These are phyloP conservation scores for Saccharomycopsis capsularis DNA, from an alignment of 805 yeast species.

Conservation along the genomic window DNA sequence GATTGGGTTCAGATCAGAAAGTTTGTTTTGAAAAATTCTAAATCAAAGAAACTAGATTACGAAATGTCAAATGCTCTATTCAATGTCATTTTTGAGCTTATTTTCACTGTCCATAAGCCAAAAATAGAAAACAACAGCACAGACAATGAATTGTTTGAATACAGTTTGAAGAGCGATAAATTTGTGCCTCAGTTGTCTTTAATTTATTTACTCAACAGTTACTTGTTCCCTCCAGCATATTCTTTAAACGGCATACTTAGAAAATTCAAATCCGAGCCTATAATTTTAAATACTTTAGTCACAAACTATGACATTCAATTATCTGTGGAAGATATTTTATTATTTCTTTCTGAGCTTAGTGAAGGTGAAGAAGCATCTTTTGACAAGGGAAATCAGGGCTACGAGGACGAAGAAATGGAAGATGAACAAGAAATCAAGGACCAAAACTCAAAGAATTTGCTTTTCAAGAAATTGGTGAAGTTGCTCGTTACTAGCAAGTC, in stretches of 20 bases:
- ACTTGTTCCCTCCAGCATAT: conserved; percentile 12
- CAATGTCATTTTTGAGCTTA: conserved; percentile 4
- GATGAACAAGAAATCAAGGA: neutral
- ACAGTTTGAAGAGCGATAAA: conserved; percentile 1
- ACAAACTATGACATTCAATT: conserved; percentile 11
- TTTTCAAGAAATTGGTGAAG: conserved; percentile 13
- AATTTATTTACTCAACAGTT: conserved; percentile 13
- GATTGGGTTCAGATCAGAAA: neutral
- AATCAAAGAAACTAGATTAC: conserved; percentile 7
- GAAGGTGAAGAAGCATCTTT: conserved; percentile 2
- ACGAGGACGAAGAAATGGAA: conserved; percentile 2
- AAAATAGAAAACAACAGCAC: neutral
- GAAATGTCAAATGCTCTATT: conserved; percentile 10
- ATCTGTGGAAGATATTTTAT: conserved; percentile 16
- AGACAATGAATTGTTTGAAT: conserved; percentile 2
- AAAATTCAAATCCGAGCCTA: conserved; percentile 12
- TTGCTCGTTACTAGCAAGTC: conserved; percentile 9
- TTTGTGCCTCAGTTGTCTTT: conserved; percentile 15
- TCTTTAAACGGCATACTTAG: conserved; percentile 10
- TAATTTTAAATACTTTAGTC: conserved; percentile 10
- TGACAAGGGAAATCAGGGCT: no score
- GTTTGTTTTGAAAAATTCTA: neutral
- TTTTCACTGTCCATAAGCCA: neutral
- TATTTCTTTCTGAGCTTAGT: conserved; percentile 9
- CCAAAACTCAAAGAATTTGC: neutral